Percentiles rank a stretch among this genome's conserved stretches.
phyloP scores from a whole-genome alignment of 345 rosid species.

The Sisymbrium irio region DNA sequence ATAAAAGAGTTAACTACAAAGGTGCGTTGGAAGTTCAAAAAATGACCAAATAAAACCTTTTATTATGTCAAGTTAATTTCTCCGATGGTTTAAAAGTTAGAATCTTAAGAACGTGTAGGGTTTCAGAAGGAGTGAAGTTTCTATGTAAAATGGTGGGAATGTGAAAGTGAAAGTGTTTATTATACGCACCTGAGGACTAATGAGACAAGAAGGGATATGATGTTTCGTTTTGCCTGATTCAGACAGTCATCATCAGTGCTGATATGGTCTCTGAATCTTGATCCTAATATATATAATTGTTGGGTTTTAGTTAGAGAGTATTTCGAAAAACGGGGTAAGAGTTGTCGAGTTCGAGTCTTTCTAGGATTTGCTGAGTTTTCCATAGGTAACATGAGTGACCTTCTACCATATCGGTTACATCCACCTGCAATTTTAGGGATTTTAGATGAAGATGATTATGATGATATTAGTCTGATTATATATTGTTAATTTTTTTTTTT shows the following conservation, averaged over 20 bases:
- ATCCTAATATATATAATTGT: background rate
- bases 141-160: background rate
- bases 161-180: background rate
- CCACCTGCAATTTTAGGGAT: constrained; percentile 48
- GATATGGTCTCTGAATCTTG: background rate
- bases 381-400: constrained; percentile 94
- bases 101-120: background rate
- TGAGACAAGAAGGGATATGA: background rate
- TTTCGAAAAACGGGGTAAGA: constrained; percentile 65
- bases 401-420: constrained; percentile 67
- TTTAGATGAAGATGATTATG: background rate
- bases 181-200: background rate
- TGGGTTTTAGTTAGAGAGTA: constrained; percentile 20
- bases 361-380: constrained; percentile 70
- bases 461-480: background rate
- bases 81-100: too few species aligned
- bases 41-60: background rate
- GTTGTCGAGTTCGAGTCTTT: constrained; percentile 74
- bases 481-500: background rate
- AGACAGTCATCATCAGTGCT: background rate
- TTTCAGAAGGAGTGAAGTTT: background rate
- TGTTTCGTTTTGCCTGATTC: background rate
- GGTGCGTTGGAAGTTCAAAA: background rate
- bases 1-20: background rate
- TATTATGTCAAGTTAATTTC: background rate